Evolutionary conservation across 2,329 filamentous ascomycete species (phyloP), one percentile per base, ranked within the genome.

Genomic region (Knufia petricola): DNA sequence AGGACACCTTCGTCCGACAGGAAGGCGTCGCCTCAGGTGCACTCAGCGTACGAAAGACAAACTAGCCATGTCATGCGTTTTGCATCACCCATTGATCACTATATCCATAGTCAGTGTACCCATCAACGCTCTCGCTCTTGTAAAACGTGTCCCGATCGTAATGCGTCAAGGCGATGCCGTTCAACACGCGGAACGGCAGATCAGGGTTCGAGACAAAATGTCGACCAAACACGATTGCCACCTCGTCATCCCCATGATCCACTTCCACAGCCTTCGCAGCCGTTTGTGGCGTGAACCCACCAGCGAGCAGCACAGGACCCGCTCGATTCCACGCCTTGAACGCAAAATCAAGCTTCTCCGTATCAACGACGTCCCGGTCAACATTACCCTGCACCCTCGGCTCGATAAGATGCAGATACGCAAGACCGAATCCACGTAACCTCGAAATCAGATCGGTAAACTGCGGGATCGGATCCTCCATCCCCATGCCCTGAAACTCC

Each of bases 321-420:
- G 74, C 50, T 78, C 75, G 57, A 68, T 77, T 13, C 71, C 32
- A 7, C 15, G 32, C 10, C 32, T 6, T 28, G 32, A n/a, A n/a
- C n/a, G n/a, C n/a, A n/a, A n/a, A n/a, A n/a, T n/a, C n/a, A n/a
- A n/a, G n/a, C n/a, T n/a, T n/a, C n/a, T n/a, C n/a, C n/a, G n/a
- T n/a, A n/a, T n/a, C n/a, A n/a, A n/a, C n/a, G n/a, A n/a, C n/a
- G n/a, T n/a, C 32, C 10, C 7, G 15, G 15, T n/a, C 6, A 36
- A 36, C 6, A 36, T n/a, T 36, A 6, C 10, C 6, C 10, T 13
- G 32, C 10, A 8, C 4, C 6, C 8, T 9, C 39, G 75, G 74
- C 60, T 78, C 76, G 41, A 79, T 66, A 38, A 78, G 75, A 62
- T 71, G 74, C 13, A 78, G 70, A 52, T 78, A 79, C 2, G 70